Conservation (phyloP, 2,329 filamentous ascomycete species). For the Phoma herbarum region DNA sequence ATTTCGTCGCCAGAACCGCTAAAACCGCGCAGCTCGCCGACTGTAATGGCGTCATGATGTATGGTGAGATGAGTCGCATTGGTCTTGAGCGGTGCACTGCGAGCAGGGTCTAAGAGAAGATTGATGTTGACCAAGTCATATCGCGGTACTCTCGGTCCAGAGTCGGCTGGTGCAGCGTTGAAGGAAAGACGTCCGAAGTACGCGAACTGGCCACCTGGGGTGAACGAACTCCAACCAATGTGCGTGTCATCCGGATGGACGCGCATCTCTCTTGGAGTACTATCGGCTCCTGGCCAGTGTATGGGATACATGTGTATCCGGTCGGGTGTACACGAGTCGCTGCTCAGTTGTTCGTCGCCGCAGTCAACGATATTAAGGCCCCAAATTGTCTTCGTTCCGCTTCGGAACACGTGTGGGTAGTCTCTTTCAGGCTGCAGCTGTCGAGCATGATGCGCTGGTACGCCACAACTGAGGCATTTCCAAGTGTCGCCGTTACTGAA, state of each 20-base stretch:
- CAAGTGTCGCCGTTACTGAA: background rate
- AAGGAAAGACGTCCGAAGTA: background rate
- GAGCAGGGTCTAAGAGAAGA: background rate
- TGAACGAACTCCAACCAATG: background rate
- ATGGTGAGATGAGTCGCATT: background rate
- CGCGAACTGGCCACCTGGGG: background rate
- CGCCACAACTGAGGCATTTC: background rate
- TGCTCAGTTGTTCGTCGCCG: background rate
- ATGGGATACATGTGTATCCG: background rate
- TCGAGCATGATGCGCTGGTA: background rate
- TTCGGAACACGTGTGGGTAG: background rate
- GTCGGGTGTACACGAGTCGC: background rate
- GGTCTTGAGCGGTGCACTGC: background rate
- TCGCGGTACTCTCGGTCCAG: background rate
- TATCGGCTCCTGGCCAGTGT: background rate
- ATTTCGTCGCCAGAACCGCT: background rate
- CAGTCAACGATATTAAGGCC: background rate
- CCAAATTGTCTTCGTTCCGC: background rate
- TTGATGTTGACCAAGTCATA: background rate
- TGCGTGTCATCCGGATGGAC: background rate
- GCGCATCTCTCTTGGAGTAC: background rate
- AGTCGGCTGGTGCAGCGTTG: background rate
- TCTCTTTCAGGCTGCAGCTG: background rate
- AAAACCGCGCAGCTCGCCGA: background rate
- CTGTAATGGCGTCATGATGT: background rate